A percentile compares a stretch with the other conserved stretches of the same genome.
Conservation (phyloP, 108 stramenopile genomes). For the Cyclotella atomus region DNA sequence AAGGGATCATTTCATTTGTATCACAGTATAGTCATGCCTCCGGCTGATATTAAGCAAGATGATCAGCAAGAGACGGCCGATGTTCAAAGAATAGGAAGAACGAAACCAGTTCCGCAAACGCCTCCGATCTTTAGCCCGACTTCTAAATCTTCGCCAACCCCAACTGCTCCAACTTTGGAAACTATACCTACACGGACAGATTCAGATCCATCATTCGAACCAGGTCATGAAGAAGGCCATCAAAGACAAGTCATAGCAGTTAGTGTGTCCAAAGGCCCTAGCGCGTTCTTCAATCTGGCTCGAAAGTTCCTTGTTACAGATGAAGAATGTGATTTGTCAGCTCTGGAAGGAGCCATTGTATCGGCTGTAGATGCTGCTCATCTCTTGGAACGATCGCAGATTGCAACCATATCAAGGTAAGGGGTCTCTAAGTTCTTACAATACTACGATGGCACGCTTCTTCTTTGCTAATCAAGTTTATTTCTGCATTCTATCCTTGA, state of each 20-base stretch:
- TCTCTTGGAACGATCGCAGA: slow-evolving; percentile 79
- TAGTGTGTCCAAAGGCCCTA: slow-evolving; percentile 81
- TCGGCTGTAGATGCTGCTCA: slow-evolving; percentile 88
- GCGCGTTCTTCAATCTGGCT: slow-evolving; percentile 85
- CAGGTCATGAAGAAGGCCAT: slow-evolving; percentile 23
- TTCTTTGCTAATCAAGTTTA: not conserved
- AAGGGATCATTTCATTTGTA: not conserved
- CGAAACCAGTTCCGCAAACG: not conserved
- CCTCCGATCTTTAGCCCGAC: not conserved
- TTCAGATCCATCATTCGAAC: slow-evolving; percentile 30
- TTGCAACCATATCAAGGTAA: slow-evolving; percentile 79
- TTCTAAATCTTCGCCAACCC: not conserved
- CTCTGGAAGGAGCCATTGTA: slow-evolving; percentile 86
- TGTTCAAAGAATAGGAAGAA: not conserved
- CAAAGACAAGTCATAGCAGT: slow-evolving; percentile 85
- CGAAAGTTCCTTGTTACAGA: slow-evolving; percentile 84
- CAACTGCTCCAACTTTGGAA: slow-evolving; percentile 28
- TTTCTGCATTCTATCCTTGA: slow-evolving; percentile 1
- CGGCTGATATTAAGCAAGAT: not conserved
- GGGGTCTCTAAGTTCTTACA: slow-evolving; percentile 7
- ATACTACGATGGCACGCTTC: no score
- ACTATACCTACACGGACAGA: slow-evolving; percentile 28
- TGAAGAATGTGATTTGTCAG: slow-evolving; percentile 81
- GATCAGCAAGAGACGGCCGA: not conserved
- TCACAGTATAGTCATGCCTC: not conserved